These are phyloP conservation scores for Babesia divergens DNA, from an alignment of 169 alveolate genomes.

Conservation along the genomic window DNA sequence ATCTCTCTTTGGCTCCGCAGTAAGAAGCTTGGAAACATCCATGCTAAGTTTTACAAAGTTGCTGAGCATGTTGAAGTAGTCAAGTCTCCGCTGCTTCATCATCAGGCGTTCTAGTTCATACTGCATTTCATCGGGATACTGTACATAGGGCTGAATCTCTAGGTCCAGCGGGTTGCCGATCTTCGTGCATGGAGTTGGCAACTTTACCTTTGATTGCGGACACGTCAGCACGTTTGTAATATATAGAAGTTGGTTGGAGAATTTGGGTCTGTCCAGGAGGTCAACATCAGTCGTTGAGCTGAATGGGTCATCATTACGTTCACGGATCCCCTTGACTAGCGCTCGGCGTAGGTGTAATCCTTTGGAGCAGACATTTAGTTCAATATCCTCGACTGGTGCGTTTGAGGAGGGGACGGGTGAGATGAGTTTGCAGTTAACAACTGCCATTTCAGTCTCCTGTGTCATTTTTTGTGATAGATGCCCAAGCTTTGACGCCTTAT, in stretches of 20 bases:
- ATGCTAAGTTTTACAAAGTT: constrained; percentile 73
- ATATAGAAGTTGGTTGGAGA: constrained; percentile 56
- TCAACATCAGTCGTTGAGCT: constrained; percentile 26
- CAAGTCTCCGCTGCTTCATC: constrained; percentile 84
- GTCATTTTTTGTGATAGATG: constrained; percentile 82
- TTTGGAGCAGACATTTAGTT: constrained; percentile 65
- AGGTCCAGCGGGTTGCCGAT: constrained; percentile 75
- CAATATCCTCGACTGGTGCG: constrained; percentile 19
- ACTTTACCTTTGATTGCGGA: constrained; percentile 68
- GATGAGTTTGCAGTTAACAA: constrained; percentile 83
- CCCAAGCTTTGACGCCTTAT: constrained; percentile 70
- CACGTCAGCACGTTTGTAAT: constrained; percentile 46
- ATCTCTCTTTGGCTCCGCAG: constrained; percentile 73
- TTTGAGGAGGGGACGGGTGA: constrained; percentile 29
- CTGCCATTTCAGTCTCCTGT: constrained; percentile 89
- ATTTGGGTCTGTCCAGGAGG: constrained; percentile 26
- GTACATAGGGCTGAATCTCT: constrained; percentile 69
- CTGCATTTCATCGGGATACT: constrained; percentile 66
- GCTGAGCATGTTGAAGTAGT: constrained; percentile 81
- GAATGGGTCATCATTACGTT: neutral
- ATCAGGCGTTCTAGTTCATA: constrained; percentile 78
- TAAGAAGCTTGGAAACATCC: constrained; percentile 68
- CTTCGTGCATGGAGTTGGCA: constrained; percentile 74
- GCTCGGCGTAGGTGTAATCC: constrained; percentile 62
- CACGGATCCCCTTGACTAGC: constrained; percentile 38